Conservation (phyloP, 345 rosid genomes). For the Eucalyptus albens region DNA sequence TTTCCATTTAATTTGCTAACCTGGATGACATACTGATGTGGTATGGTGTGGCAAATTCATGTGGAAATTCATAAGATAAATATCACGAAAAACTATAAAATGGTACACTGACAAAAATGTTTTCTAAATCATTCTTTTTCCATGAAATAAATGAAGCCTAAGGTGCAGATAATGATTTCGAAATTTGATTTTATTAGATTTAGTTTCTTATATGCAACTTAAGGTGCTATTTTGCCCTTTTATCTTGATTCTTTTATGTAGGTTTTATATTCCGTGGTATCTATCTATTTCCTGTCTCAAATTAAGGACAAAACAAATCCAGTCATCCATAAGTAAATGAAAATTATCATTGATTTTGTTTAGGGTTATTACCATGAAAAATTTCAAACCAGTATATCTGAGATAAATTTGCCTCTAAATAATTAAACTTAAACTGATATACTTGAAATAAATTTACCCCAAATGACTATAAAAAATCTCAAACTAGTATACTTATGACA, state of each 20-base stretch:
- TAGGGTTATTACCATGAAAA: no score
- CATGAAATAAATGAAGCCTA: neutral
- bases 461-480: rapidly evolving
- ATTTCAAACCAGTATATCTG: rapidly evolving
- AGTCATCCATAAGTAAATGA: neutral
- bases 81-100: no score
- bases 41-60: no score
- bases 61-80: no score
- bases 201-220: neutral
- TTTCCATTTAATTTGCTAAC: no score
- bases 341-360: neutral
- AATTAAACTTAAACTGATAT: no score
- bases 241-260: neutral
- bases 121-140: no score
- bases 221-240: neutral
- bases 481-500: rapidly evolving
- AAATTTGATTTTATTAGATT: neutral
- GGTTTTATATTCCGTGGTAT: neutral
- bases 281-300: neutral
- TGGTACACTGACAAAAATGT: rapidly evolving
- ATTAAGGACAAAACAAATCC: neutral
- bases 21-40: no score
- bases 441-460: no score
- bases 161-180: neutral
- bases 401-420: rapidly evolving